Evolutionary conservation across 78 protist genomes (phyloP).

Genomic region (Pelomyxa schiedti): DNA sequence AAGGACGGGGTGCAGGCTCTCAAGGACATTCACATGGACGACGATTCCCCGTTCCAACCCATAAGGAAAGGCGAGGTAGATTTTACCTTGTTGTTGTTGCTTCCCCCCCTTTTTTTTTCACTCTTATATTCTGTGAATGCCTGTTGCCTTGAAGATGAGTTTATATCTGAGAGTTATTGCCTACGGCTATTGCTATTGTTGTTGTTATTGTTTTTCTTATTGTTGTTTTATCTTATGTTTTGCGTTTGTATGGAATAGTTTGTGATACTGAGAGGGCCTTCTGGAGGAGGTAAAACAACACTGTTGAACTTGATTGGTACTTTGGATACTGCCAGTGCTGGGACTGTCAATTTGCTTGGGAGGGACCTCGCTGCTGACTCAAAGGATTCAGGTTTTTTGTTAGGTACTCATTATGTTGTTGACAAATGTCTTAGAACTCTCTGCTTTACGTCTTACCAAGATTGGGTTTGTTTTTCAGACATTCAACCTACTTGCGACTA

Average conservation of each 20-base stretch:
- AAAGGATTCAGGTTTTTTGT: neutral
- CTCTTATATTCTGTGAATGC: too few relatives aligned
- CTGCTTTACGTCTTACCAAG: constrained; percentile 59
- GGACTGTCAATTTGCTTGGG: constrained; percentile 3
- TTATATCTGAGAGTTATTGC: too few relatives aligned
- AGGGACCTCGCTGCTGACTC: neutral
- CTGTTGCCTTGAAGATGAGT: too few relatives aligned
- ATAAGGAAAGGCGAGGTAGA: neutral
- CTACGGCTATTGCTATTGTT: too few relatives aligned
- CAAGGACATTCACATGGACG: neutral
- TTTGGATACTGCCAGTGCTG: constrained; percentile 64
- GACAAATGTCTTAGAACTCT: neutral
- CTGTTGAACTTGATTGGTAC: constrained; percentile 81
- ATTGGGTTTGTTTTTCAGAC: constrained; percentile 92
- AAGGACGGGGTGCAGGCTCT: neutral
- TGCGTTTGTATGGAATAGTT: too few relatives aligned
- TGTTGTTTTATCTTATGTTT: too few relatives aligned
- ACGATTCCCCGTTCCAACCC: neutral
- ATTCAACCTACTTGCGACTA: constrained; percentile 81
- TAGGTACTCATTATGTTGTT: neutral
- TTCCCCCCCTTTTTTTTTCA: too few relatives aligned
- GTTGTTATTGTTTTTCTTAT: too few relatives aligned
- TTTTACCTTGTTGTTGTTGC: too few relatives aligned
- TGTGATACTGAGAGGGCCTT: constrained; percentile 85
- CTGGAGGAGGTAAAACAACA: constrained; percentile 92